These are phyloP conservation scores for Xanthoceras sorbifolium DNA, from an alignment of 345 rosid species.

Conservation along the genomic window DNA sequence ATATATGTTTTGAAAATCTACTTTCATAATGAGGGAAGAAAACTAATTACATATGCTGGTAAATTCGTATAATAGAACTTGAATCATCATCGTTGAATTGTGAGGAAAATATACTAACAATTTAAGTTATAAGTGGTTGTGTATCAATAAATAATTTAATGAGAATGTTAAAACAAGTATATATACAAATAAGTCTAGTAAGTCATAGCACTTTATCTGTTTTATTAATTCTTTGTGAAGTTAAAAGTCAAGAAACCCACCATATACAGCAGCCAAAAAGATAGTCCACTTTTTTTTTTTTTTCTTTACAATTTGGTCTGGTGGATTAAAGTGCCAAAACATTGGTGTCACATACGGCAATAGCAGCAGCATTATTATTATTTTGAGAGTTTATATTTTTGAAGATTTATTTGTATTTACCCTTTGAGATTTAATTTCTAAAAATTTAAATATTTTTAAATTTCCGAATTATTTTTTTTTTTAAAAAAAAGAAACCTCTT, in stretches of 20 bases:
- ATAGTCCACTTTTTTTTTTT: neutral
- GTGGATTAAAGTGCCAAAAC: neutral
- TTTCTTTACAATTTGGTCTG: neutral
- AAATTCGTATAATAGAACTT: too few species aligned
- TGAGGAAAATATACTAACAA: too few species aligned
- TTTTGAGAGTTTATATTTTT: neutral
- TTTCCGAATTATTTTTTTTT: too few species aligned
- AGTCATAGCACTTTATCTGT: conserved; percentile 2
- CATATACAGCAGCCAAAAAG: neutral
- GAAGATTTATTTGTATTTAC: neutral
- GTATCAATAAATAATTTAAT: too few species aligned
- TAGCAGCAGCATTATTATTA: neutral
- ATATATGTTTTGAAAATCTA: too few species aligned
- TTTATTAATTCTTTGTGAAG: neutral
- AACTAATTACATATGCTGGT: too few species aligned
- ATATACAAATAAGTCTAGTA: neutral
- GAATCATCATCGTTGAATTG: too few species aligned
- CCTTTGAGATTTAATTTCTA: too few species aligned
- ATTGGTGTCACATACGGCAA: neutral
- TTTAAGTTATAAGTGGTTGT: too few species aligned
- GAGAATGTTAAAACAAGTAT: neutral
- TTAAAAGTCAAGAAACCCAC: conserved; percentile 4
- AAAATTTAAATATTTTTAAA: too few species aligned
- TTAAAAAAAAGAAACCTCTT: too few species aligned
- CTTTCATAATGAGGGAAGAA: too few species aligned